phyloP scores from a whole-genome alignment of 2,329 filamentous ascomycete genomes.

The Calonectria pauciramosa region DNA sequence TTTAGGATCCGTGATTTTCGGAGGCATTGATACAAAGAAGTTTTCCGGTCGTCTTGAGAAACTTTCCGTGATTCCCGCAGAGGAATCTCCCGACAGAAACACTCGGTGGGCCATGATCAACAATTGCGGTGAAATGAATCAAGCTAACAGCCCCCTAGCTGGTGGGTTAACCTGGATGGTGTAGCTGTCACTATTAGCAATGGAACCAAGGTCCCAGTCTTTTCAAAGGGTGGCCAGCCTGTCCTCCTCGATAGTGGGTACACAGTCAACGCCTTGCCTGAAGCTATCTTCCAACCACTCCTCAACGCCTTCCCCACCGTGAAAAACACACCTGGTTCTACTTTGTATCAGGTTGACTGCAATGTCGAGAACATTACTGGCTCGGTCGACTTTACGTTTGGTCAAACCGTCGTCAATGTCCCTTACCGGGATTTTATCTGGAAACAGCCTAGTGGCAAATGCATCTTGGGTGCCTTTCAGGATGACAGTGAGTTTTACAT shows the following conservation, averaged over 20 bases:
- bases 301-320: slow-evolving; percentile 60
- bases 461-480: slow-evolving; percentile 62
- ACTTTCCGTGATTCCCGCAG: slow-evolving; percentile 66
- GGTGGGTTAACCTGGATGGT: slow-evolving; percentile 58
- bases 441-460: slow-evolving; percentile 48
- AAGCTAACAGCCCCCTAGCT: slow-evolving; percentile 45
- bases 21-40: slow-evolving; percentile 69
- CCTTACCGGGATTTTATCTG: slow-evolving; percentile 62
- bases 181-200: slow-evolving; percentile 51
- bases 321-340: slow-evolving; percentile 55
- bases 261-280: slow-evolving; percentile 76
- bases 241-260: slow-evolving; percentile 77
- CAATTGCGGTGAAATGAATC: background rate
- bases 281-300: slow-evolving; percentile 63
- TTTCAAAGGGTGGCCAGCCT: slow-evolving; percentile 55
- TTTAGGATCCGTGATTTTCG: slow-evolving; percentile 60
- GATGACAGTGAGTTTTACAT: slow-evolving; percentile 46
- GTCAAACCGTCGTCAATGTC: slow-evolving; percentile 59
- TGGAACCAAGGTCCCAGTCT: slow-evolving; percentile 58
- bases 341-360: slow-evolving; percentile 65
- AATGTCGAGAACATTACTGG: slow-evolving; percentile 50
- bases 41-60: slow-evolving; percentile 67
- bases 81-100: slow-evolving; percentile 49
- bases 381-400: slow-evolving; percentile 64
- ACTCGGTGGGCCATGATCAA: slow-evolving; percentile 43